These are phyloP conservation scores for Chenopodium berlandieri DNA, from an alignment of 148 eudicot species.

Conservation along the genomic window DNA sequence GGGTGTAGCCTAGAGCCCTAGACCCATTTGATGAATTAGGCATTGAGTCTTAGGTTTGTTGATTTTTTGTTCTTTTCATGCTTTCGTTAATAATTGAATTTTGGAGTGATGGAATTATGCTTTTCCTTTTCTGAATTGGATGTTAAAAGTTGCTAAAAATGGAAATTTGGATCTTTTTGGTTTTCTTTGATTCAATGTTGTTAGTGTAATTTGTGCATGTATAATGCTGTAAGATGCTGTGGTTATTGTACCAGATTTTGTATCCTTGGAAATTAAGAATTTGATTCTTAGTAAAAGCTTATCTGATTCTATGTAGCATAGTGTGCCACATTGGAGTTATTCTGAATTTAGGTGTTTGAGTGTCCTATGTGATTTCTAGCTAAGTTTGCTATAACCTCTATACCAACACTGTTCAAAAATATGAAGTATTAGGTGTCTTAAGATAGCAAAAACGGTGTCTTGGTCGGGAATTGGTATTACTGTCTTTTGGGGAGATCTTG, in stretches of 20 bases:
- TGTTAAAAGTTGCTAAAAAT: neutral
- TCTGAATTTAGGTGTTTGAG: neutral
- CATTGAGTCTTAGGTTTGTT: neutral
- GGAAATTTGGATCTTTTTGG: neutral
- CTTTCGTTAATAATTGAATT: conserved; percentile 3
- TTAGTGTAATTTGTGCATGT: conserved; percentile 5
- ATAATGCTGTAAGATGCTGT: neutral
- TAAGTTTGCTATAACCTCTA: neutral
- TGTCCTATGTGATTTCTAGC: neutral
- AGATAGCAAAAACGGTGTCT: neutral
- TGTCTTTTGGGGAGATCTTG: neutral
- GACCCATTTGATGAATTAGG: too few relatives aligned
- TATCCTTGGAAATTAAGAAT: neutral
- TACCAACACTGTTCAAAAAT: neutral
- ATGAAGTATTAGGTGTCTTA: neutral
- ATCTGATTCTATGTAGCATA: neutral
- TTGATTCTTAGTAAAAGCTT: neutral
- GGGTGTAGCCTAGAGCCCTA: too few relatives aligned
- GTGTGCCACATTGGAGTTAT: neutral
- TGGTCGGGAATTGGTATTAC: neutral
- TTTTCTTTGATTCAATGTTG: neutral
- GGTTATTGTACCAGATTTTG: neutral
- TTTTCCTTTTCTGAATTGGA: neutral
- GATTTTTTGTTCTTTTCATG: too few relatives aligned
- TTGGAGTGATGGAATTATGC: neutral